Evolutionary conservation across 305 asterid species (phyloP).

Genomic region (Rubia peregrina): DNA sequence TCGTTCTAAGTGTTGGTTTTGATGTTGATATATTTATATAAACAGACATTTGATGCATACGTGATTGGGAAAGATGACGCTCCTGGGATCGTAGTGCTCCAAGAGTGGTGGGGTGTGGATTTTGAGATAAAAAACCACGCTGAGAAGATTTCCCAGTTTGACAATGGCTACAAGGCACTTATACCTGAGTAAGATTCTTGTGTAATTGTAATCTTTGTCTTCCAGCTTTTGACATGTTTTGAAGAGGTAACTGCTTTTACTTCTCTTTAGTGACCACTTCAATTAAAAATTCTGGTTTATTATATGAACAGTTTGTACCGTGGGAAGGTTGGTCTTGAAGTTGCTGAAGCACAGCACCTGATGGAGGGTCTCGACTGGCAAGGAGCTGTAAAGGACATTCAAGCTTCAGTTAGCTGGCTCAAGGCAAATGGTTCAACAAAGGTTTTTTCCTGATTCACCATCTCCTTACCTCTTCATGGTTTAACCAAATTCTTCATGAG

Average conservation of each 20-base stretch:
- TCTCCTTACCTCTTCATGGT: neutral
- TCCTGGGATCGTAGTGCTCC: slow-evolving; percentile 91
- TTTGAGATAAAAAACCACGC: slow-evolving; percentile 96
- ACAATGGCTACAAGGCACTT: slow-evolving; percentile 70
- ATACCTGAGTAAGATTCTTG: slow-evolving; percentile 77
- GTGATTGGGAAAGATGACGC: slow-evolving; percentile 87
- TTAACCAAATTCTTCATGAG: neutral
- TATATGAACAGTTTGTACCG: slow-evolving; percentile 55
- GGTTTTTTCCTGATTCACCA: slow-evolving; percentile 24
- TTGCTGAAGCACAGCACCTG: slow-evolving; percentile 94
- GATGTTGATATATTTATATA: slow-evolving; percentile 3
- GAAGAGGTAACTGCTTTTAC: neutral
- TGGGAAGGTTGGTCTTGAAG: slow-evolving; percentile 92
- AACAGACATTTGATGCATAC: slow-evolving; percentile 80
- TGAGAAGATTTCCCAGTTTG: slow-evolving; percentile 66
- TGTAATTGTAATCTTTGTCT: neutral
- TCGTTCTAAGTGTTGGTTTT: neutral
- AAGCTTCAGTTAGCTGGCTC: slow-evolving; percentile 89
- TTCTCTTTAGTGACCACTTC: neutral
- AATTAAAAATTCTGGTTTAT: neutral
- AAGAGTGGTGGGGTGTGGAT: slow-evolving; percentile 99
- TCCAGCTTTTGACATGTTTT: neutral
- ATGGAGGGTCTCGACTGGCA: slow-evolving; percentile 96
- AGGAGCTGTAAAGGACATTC: slow-evolving; percentile 90
- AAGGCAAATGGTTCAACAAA: slow-evolving; percentile 83